These are phyloP conservation scores for Monosporascus sp. DNA, from an alignment of 2,329 filamentous ascomycete species.

Conservation along the genomic window DNA sequence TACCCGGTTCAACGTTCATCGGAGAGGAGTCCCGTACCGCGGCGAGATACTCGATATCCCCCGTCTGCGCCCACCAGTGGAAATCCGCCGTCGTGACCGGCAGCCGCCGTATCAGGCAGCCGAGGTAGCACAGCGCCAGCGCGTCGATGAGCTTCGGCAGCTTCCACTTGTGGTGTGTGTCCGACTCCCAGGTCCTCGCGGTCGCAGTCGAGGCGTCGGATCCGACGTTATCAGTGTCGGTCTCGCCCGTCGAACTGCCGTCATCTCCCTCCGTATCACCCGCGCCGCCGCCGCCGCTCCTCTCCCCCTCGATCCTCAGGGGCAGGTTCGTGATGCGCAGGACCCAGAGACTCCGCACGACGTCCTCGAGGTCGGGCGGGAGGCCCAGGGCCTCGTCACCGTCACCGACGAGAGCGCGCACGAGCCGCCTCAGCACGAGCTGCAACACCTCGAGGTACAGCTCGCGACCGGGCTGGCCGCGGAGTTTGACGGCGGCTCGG, in stretches of 20 bases:
- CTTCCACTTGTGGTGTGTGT: conserved; percentile 43
- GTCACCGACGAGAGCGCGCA: conserved; percentile 59
- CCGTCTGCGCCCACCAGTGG: conserved; percentile 59
- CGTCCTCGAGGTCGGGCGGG: conserved; percentile 67
- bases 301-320: conserved; percentile 40
- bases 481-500: conserved; percentile 50
- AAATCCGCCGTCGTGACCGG: conserved; percentile 74
- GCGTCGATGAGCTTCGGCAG: conserved; percentile 69
- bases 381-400: conserved; percentile 46
- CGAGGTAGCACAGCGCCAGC: conserved; percentile 75
- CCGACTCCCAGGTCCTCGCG: conserved; percentile 36
- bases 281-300: conserved; percentile 8
- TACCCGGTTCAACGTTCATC: background rate
- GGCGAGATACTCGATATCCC: conserved; percentile 66
- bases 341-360: conserved; percentile 82
- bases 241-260: conserved; percentile 38
- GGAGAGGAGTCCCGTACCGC: conserved; percentile 44
- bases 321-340: conserved; percentile 57
- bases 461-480: conserved; percentile 64
- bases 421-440: conserved; percentile 76
- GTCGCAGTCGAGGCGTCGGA: conserved; percentile 24
- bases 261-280: conserved; percentile 26
- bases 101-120: conserved; percentile 66
- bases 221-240: conserved; percentile 18
- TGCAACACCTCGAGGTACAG: conserved; percentile 83